phyloP scores from a whole-genome alignment of 495 filamentous ascomycete species.

The Neurospora tetrasperma region DNA sequence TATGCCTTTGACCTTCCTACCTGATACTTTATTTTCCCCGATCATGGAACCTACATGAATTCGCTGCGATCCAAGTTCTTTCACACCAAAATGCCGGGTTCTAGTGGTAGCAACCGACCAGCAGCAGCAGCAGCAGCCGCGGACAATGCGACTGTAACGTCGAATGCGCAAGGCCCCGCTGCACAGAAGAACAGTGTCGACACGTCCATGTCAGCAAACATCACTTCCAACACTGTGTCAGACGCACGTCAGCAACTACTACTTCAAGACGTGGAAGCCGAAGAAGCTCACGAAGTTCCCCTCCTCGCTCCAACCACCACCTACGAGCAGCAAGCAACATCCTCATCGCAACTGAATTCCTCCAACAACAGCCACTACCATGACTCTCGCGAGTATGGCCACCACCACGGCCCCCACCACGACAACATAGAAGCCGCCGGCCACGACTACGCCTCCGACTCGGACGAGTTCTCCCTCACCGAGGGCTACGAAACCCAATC shows the following conservation, averaged over 20 bases:
- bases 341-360: not conserved
- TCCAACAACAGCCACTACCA: not conserved
- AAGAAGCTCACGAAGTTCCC: not conserved
- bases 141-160: not conserved
- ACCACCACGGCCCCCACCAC: not conserved
- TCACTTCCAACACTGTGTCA: not conserved
- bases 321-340: not conserved
- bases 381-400: not conserved
- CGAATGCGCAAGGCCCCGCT: not conserved
- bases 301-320: not conserved
- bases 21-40: no score
- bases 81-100: not conserved
- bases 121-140: not conserved
- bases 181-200: not conserved
- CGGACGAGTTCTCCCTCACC: slow-evolving; percentile 19
- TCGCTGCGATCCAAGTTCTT: not conserved
- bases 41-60: no score
- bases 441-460: slow-evolving; percentile 7
- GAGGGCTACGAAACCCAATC: slow-evolving; percentile 20
- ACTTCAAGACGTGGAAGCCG: not conserved
- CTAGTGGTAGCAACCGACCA: not conserved
- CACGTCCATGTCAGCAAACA: not conserved
- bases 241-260: not conserved
- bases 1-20: no score
- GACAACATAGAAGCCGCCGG: slow-evolving; percentile 16